phyloP scores from a whole-genome alignment of 2,329 filamentous ascomycete species.

The Fusarium camptoceras region DNA sequence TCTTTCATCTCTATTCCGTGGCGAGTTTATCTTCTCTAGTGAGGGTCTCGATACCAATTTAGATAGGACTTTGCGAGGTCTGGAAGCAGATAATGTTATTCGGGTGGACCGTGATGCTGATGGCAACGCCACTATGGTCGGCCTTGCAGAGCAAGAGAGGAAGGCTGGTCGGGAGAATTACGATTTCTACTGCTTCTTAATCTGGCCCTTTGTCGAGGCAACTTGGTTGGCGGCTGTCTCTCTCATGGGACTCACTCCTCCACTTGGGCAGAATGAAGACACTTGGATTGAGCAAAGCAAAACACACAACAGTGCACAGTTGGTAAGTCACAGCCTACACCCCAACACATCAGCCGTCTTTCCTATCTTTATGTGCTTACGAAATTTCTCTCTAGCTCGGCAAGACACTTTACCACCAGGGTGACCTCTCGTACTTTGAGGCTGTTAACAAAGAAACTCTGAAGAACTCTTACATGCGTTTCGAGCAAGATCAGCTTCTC shows the following conservation, averaged over 20 bases:
- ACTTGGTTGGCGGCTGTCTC: conserved; percentile 92
- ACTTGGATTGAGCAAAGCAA: conserved; percentile 83
- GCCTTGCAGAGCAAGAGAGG: conserved; percentile 81
- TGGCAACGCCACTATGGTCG: conserved; percentile 72
- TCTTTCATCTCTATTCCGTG: conserved; percentile 91
- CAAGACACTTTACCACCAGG: conserved; percentile 97
- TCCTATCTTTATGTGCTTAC: conserved; percentile 18
- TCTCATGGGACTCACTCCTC: conserved; percentile 86
- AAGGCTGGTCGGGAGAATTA: conserved; percentile 89
- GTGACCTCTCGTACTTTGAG: conserved; percentile 96
- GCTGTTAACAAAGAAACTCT: conserved; percentile 98
- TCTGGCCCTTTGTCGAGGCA: conserved; percentile 98
- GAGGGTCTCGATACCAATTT: conserved; percentile 86
- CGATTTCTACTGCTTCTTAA: conserved; percentile 98
- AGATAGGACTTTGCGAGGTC: conserved; percentile 78
- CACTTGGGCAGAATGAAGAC: conserved; percentile 67
- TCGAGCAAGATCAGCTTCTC: conserved; percentile 91
- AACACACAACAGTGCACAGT: conserved; percentile 83
- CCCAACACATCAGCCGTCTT: neutral
- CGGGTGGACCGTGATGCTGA: conserved; percentile 69
- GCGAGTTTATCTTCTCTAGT: conserved; percentile 95
- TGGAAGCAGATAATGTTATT: conserved; percentile 85
- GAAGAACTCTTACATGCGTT: conserved; percentile 89
- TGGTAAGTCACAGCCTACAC: conserved; percentile 63
- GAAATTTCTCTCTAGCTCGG: conserved; percentile 69